These are phyloP conservation scores for Auriculariales sp. DNA, from an alignment of 768 basidiomycete species.

Conservation along the genomic window DNA sequence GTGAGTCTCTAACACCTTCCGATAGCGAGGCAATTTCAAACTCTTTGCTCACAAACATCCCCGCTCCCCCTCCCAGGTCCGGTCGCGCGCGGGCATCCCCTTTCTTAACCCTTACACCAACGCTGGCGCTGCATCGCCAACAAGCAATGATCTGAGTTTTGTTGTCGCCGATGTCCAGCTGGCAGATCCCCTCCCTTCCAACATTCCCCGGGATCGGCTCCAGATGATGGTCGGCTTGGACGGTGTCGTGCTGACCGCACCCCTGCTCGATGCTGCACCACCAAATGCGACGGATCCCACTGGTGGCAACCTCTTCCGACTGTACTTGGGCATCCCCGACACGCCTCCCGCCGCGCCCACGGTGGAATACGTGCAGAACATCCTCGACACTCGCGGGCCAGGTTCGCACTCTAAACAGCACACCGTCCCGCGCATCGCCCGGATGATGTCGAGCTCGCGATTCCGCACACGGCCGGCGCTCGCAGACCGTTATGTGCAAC, in stretches of 20 bases:
- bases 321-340: neutral
- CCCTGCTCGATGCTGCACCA: neutral
- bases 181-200: neutral
- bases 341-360: neutral
- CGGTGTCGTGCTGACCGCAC: neutral
- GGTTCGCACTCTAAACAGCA: neutral
- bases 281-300: neutral
- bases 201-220: neutral
- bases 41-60: neutral
- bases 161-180: neutral
- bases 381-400: neutral
- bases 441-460: neutral
- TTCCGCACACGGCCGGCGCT: conserved; percentile 5
- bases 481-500: conserved; percentile 2
- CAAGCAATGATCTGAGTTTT: neutral
- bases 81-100: neutral
- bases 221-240: neutral
- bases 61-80: neutral
- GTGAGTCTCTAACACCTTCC: neutral
- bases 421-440: neutral
- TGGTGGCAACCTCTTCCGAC: neutral
- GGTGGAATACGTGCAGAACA: neutral
- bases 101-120: neutral
- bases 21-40: neutral
- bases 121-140: neutral